Evolutionary conservation across 2,329 filamentous ascomycete species (phyloP), one percentile per base, ranked within the genome.

Genomic region (Fusarium equiseti): DNA sequence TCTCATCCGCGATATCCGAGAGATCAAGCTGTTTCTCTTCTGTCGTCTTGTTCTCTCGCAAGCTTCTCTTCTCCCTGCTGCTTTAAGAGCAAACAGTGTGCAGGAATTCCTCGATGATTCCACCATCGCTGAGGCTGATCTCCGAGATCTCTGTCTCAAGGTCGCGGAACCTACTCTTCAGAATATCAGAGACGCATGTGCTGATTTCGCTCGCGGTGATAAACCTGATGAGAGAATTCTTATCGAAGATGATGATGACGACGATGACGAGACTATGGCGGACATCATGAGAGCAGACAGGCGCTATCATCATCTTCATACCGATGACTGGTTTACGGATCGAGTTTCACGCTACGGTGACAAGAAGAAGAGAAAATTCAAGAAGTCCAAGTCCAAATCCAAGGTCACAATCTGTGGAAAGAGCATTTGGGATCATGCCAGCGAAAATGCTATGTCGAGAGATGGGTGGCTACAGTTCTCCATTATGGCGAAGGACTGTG

Each of bases 401-500:
- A 76, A 74, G 24, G 69, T 78, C 0, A 75, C 56, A 0, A 68
- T 78, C 8, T 77, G 74, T 12, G 74, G 73, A 9, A 75, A 74
- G 26, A 76, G 59, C 27, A 74, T 78, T n/a, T 78, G 76, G 73
- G 74, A 77, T 27, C 73, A 78, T 22, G 64, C 76, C 4, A 77
- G 75, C 27, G 73, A 77, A 29, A 75, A 70, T 7, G 71, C 76
- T 4, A 78, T 78, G 76, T 75, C 75, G 3, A 66, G 76, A 53
- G 76, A 77, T n/a, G 74, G 76, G 4, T 78, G 76, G 76, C 66
- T 78, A 7, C 75, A 78, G n/a, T 78, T 77, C 50, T 76, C 73
- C 5, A 62, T 77, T 50, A 72, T 78, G 44, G 75, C 75, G 4
- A 78, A 77, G 24, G 76, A 77, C 20, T 78, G 76, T 15, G 61